These are phyloP conservation scores for Otatea glauca DNA, from an alignment of 176 grass and related monocot species.

Conservation along the genomic window DNA sequence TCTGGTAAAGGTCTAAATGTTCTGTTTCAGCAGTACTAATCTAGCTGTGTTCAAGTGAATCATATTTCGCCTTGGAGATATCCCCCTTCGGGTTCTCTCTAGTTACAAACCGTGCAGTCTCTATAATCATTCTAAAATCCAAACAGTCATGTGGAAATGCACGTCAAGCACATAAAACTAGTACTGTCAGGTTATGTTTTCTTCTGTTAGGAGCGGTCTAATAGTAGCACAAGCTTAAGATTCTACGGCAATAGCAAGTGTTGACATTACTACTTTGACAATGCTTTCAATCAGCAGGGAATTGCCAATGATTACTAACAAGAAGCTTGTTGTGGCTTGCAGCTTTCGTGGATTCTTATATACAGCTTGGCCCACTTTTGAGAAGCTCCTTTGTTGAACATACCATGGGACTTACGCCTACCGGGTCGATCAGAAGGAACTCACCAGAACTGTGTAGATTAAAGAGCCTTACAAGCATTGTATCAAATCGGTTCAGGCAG, in stretches of 20 bases:
- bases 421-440: not conserved
- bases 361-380: slow-evolving; percentile 96
- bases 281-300: not conserved
- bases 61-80: not conserved
- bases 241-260: not conserved
- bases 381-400: slow-evolving; percentile 42
- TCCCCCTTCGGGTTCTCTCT: not conserved
- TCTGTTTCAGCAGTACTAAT: not conserved
- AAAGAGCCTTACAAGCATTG: slow-evolving; percentile 41
- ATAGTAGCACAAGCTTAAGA: not conserved
- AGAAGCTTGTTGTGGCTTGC: slow-evolving; percentile 34
- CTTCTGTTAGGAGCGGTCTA: not conserved
- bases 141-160: not conserved
- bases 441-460: slow-evolving; percentile 36
- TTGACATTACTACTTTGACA: not conserved
- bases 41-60: not conserved
- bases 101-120: not conserved
- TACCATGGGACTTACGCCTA: not conserved
- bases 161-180: not conserved
- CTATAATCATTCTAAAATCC: not conserved
- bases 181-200: not conserved
- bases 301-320: slow-evolving; percentile 19
- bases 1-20: slow-evolving; percentile 58
- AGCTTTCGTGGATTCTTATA: slow-evolving; percentile 88
- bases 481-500: slow-evolving; percentile 34